phyloP scores from a whole-genome alignment of 352 stramenopile species.

The Phytopythium cucurbitacearum region DNA sequence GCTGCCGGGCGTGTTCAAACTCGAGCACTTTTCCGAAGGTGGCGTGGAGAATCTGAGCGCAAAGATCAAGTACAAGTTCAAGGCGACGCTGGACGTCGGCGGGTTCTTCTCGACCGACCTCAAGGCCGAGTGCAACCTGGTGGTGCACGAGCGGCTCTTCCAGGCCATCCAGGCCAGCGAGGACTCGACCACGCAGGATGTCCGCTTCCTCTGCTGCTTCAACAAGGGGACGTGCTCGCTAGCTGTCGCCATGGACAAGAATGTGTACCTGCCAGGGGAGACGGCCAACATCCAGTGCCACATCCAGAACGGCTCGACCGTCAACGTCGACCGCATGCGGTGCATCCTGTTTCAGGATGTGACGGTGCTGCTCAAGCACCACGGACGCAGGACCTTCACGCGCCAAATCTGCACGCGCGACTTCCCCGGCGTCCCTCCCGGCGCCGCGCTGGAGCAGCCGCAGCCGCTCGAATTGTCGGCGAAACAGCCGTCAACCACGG shows the following conservation, averaged over 20 bases:
- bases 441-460: constrained; percentile 32
- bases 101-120: constrained; percentile 61
- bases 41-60: constrained; percentile 38
- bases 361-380: constrained; percentile 25
- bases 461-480: constrained; percentile 41
- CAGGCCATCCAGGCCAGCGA: constrained; percentile 36
- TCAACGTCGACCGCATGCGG: constrained; percentile 56
- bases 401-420: constrained; percentile 28
- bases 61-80: constrained; percentile 79
- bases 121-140: constrained; percentile 48
- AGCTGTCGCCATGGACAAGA: constrained; percentile 70
- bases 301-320: constrained; percentile 51
- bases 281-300: constrained; percentile 57
- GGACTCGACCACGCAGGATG: constrained; percentile 47
- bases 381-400: constrained; percentile 29
- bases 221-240: constrained; percentile 48
- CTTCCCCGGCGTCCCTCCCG: constrained; percentile 44
- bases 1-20: constrained; percentile 50
- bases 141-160: constrained; percentile 55
- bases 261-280: constrained; percentile 56
- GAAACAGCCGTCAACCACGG: constrained; percentile 34
- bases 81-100: constrained; percentile 57
- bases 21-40: constrained; percentile 41
- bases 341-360: constrained; percentile 56
- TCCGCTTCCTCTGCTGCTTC: constrained; percentile 63